A percentile compares a stretch with the other conserved stretches of the same genome.
These are phyloP conservation scores for Fusarium acutatum DNA, from an alignment of 2,329 filamentous ascomycete genomes.

Conservation along the genomic window DNA sequence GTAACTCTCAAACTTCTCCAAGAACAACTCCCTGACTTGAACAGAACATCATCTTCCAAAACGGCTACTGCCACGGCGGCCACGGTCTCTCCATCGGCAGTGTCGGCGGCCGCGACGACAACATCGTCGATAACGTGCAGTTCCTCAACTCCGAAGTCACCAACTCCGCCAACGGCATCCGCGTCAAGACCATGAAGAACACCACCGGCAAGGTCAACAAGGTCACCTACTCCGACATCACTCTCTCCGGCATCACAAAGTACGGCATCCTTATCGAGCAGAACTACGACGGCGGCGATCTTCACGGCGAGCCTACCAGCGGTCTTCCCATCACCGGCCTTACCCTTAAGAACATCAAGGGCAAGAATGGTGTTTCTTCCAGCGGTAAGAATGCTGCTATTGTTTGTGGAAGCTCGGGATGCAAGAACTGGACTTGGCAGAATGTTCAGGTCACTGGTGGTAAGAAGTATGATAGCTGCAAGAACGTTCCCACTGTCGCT, in stretches of 20 bases:
- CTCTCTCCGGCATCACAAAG: constrained; percentile 48
- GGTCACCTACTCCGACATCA: constrained; percentile 55
- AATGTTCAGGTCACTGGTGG: constrained; percentile 61
- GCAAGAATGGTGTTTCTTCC: constrained; percentile 48
- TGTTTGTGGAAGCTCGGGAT: constrained; percentile 57
- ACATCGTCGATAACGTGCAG: constrained; percentile 60
- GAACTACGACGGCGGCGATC: constrained; percentile 58
- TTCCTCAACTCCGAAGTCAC: constrained; percentile 58
- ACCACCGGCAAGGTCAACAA: constrained; percentile 55
- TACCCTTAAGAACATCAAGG: constrained; percentile 52
- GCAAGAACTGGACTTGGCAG: constrained; percentile 62
- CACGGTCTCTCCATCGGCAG: constrained; percentile 55
- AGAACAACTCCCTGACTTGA: fast-evolving
- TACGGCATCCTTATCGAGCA: constrained; percentile 52
- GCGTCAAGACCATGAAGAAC: constrained; percentile 58
- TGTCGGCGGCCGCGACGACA: constrained; percentile 58
- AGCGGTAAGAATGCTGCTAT: constrained; percentile 58
- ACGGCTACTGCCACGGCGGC: constrained; percentile 54
- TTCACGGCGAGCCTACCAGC: constrained; percentile 53
- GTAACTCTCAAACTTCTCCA: fast-evolving
- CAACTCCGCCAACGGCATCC: constrained; percentile 60
- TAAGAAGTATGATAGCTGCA: constrained; percentile 47
- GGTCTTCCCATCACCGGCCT: constrained; percentile 61
- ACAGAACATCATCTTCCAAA: constrained; percentile 55
- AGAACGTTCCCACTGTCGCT: constrained; percentile 42